A percentile compares a stretch with the other conserved stretches of the same genome.
phyloP scores from a whole-genome alignment of 495 filamentous ascomycete species.

The Penicillium nucicola region DNA sequence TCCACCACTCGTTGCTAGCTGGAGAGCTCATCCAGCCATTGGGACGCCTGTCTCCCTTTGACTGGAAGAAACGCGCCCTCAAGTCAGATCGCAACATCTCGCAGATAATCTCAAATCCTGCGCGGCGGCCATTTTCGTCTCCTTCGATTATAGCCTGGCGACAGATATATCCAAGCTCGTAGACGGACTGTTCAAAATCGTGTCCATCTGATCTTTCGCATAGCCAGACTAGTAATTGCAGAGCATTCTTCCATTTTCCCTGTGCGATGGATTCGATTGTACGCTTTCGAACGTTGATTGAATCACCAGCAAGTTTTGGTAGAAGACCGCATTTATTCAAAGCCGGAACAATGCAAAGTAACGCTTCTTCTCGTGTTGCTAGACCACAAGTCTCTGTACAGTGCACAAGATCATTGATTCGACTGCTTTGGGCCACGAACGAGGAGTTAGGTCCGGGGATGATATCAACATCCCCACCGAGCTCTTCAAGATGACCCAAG shows the following conservation, averaged over 20 bases:
- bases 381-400: slow-evolving; percentile 22
- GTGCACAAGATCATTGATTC: slow-evolving; percentile 21
- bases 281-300: slow-evolving; percentile 4
- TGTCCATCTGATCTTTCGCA: slow-evolving; percentile 22
- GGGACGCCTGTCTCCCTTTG: background rate
- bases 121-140: slow-evolving; percentile 3
- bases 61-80: slow-evolving; percentile 4
- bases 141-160: slow-evolving; percentile 20
- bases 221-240: slow-evolving; percentile 25
- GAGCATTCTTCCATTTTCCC: slow-evolving; percentile 22
- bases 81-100: slow-evolving; percentile 12
- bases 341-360: slow-evolving; percentile 33
- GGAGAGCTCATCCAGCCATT: slow-evolving; percentile 3
- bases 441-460: slow-evolving; percentile 12
- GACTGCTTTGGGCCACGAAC: slow-evolving; percentile 15
- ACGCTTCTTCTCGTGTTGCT: slow-evolving; percentile 35
- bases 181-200: slow-evolving; percentile 26
- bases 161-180: slow-evolving; percentile 29
- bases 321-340: slow-evolving; percentile 19
- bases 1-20: slow-evolving; percentile 14
- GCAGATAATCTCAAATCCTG: slow-evolving; percentile 9
- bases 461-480: slow-evolving; percentile 21
- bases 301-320: slow-evolving; percentile 27
- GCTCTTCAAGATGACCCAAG: slow-evolving; percentile 1
- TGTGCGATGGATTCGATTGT: slow-evolving; percentile 8